phyloP scores from a whole-genome alignment of 495 filamentous ascomycete species.

The Melanomma pulvis-pyrius region DNA sequence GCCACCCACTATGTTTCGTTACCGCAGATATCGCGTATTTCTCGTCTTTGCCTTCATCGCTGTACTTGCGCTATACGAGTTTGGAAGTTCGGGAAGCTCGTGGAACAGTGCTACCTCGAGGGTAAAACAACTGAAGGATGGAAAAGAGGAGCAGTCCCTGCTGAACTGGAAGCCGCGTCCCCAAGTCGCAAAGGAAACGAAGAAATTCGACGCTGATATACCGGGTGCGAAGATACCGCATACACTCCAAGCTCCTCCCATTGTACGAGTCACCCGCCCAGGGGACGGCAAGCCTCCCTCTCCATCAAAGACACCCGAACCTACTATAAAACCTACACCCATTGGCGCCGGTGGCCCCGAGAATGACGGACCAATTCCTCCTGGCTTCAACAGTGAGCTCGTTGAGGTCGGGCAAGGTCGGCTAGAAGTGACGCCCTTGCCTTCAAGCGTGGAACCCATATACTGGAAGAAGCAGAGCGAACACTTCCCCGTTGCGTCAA shows the following conservation, averaged over 20 bases:
- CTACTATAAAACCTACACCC: slow-evolving; percentile 11
- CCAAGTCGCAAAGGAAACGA: slow-evolving; percentile 32
- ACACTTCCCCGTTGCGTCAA: slow-evolving; percentile 70
- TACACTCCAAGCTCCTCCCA: slow-evolving; percentile 16
- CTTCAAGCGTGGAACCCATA: slow-evolving; percentile 43
- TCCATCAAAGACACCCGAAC: not conserved
- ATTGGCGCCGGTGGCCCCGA: slow-evolving; percentile 1
- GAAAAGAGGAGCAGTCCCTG: slow-evolving; percentile 46
- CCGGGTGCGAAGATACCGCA: slow-evolving; percentile 14
- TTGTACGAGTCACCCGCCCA: slow-evolving; percentile 21
- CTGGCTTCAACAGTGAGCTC: not conserved
- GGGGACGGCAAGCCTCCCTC: slow-evolving; percentile 11
- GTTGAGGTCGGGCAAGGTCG: slow-evolving; percentile 50
- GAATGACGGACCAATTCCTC: not conserved
- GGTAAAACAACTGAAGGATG: slow-evolving; percentile 35
- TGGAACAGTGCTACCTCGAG: slow-evolving; percentile 12
- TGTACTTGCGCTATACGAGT: slow-evolving; percentile 67
- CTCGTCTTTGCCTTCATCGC: slow-evolving; percentile 69
- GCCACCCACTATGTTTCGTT: slow-evolving; percentile 62
- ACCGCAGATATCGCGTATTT: slow-evolving; percentile 76
- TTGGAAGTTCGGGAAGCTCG: slow-evolving; percentile 43
- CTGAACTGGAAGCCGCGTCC: slow-evolving; percentile 20
- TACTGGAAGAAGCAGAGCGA: slow-evolving; percentile 75
- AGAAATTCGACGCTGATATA: slow-evolving; percentile 25
- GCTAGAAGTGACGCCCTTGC: slow-evolving; percentile 47